phyloP scores from a whole-genome alignment of 2,329 filamentous ascomycete species.

The Aspergillus jensenii region DNA sequence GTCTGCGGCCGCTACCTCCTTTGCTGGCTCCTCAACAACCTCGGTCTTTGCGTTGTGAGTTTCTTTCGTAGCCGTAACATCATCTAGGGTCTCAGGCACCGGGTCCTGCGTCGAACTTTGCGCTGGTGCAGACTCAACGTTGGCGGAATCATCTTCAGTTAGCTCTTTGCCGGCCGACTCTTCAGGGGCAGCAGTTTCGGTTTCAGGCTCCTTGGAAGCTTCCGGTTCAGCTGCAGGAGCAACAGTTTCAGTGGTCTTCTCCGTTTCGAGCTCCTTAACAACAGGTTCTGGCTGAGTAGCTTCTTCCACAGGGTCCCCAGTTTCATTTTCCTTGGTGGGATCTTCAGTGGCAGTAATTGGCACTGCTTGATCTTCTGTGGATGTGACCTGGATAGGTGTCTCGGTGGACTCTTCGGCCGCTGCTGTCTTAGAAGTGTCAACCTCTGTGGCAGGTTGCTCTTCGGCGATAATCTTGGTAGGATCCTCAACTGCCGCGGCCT shows the following conservation, averaged over 20 bases:
- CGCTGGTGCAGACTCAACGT: background rate
- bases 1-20: background rate
- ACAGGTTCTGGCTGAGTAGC: background rate
- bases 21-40: background rate
- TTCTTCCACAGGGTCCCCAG: background rate
- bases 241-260: conserved; percentile 1
- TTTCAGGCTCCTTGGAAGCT: background rate
- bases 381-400: background rate
- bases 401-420: conserved; percentile 7
- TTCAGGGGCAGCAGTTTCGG: conserved; percentile 4
- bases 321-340: background rate
- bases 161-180: conserved; percentile 4
- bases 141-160: conserved; percentile 3
- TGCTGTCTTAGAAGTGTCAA: conserved; percentile 12
- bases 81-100: background rate
- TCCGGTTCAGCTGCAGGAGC: conserved; percentile 1
- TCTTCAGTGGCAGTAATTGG: conserved; percentile 3
- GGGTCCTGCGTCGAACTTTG: conserved; percentile 9
- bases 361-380: conserved; percentile 3
- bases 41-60: background rate
- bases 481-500: background rate
- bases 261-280: conserved; percentile 3
- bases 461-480: conserved; percentile 2
- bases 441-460: conserved; percentile 11
- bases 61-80: background rate